phyloP scores from a whole-genome alignment of 2,329 filamentous ascomycete species.

The Pseudocercospora eumusae region DNA sequence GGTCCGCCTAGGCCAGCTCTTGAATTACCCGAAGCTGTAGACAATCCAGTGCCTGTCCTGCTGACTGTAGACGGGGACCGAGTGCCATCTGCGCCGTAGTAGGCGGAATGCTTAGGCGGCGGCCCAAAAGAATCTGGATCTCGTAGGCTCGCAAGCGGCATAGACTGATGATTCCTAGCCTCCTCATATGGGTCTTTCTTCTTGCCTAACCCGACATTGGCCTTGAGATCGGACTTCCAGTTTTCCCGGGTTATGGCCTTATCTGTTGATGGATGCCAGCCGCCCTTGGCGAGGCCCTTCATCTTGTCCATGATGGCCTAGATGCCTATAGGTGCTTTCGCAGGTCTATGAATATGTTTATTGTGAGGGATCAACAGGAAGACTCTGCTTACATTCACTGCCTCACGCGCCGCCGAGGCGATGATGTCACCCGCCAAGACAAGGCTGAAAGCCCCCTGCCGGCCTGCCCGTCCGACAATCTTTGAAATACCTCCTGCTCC shows the following conservation, averaged over 20 bases:
- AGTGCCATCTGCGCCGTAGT: slow-evolving; percentile 46
- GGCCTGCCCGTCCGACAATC: background rate
- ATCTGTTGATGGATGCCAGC: slow-evolving; percentile 51
- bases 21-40: slow-evolving; percentile 30
- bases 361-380: background rate
- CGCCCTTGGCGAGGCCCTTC: slow-evolving; percentile 48
- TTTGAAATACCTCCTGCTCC: too few relatives aligned
- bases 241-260: slow-evolving; percentile 57
- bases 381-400: background rate
- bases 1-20: slow-evolving; percentile 48
- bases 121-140: slow-evolving; percentile 75
- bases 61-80: slow-evolving; percentile 13
- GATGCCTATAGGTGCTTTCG: background rate
- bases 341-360: background rate
- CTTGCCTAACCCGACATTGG: slow-evolving; percentile 51
- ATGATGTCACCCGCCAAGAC: slow-evolving; percentile 1
- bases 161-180: slow-evolving; percentile 56
- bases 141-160: slow-evolving; percentile 68
- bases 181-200: slow-evolving; percentile 43
- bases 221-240: slow-evolving; percentile 47
- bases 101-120: slow-evolving; percentile 68
- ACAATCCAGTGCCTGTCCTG: slow-evolving; percentile 41
- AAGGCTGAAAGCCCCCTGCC: slow-evolving; percentile 1
- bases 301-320: slow-evolving; percentile 36
- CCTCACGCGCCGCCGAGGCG: background rate